Evolutionary conservation across 1,139 yeast species (phyloP).

Genomic region (Suzukiozyma palmioleophila): DNA sequence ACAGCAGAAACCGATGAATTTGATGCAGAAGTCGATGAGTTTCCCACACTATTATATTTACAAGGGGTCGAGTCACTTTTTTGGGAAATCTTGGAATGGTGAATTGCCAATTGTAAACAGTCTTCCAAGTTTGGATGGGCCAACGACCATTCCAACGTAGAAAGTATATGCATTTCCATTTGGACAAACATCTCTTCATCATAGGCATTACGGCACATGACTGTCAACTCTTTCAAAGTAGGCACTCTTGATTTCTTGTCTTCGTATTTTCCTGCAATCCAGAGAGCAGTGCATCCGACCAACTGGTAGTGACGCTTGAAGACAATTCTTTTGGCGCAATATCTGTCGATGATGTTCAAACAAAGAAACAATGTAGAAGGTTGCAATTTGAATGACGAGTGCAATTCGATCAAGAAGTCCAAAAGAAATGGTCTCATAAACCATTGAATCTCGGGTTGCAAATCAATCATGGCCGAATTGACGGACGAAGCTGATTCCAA

Average conservation of each 20-base stretch:
- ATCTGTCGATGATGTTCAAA: conserved; percentile 80
- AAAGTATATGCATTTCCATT: conserved; percentile 88
- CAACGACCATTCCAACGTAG: conserved; percentile 80
- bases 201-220: conserved; percentile 80
- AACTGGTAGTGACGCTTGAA: conserved; percentile 88
- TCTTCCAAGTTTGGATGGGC: conserved; percentile 63
- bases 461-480: conserved; percentile 70
- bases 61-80: conserved; percentile 25
- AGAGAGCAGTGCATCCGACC: conserved; percentile 87
- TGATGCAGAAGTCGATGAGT: conserved; percentile 7
- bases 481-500: conserved; percentile 29
- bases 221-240: conserved; percentile 67
- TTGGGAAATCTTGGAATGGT: conserved; percentile 19
- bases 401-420: conserved; percentile 80
- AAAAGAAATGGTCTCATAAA: conserved; percentile 85
- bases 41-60: conserved; percentile 20
- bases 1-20: conserved; percentile 43
- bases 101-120: conserved; percentile 52
- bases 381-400: conserved; percentile 67
- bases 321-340: conserved; percentile 88
- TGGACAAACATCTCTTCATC: conserved; percentile 89
- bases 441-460: conserved; percentile 93
- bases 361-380: conserved; percentile 79
- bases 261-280: conserved; percentile 94
- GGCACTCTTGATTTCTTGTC: conserved; percentile 86